These are phyloP conservation scores for Chaetomium sp. DNA, from an alignment of 2,329 filamentous ascomycete species.

Conservation along the genomic window DNA sequence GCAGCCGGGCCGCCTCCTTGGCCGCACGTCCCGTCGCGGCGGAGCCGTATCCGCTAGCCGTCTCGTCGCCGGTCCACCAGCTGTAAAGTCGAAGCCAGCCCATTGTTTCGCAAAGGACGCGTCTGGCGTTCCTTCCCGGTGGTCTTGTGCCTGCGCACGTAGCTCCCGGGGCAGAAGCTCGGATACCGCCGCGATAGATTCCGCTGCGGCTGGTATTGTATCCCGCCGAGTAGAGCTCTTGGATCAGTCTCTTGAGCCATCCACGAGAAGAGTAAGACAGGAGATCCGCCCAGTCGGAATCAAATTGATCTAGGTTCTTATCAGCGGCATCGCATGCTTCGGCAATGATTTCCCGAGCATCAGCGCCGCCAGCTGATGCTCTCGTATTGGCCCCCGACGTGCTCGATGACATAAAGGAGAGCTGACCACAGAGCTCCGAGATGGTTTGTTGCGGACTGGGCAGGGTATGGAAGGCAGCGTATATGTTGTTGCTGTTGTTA, in stretches of 20 bases:
- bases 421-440: not conserved
- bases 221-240: not conserved
- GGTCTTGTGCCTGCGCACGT: not conserved
- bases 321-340: not conserved
- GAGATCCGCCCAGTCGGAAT: not conserved
- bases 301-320: not conserved
- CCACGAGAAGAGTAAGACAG: not conserved
- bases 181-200: not conserved
- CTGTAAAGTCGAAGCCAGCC: not conserved
- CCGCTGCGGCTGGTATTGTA: slow-evolving; percentile 1
- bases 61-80: not conserved
- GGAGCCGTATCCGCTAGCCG: not conserved
- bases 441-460: not conserved
- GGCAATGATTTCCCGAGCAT: not conserved
- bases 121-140: not conserved
- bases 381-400: not conserved
- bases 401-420: not conserved
- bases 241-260: not conserved
- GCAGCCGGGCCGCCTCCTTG: not conserved
- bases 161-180: not conserved
- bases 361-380: not conserved
- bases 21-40: not conserved
- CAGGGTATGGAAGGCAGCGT: not conserved
- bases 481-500: not conserved
- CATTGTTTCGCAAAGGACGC: not conserved